These are phyloP conservation scores for Neonectria sp. DNA, from an alignment of 2,329 filamentous ascomycete genomes.

Conservation along the genomic window DNA sequence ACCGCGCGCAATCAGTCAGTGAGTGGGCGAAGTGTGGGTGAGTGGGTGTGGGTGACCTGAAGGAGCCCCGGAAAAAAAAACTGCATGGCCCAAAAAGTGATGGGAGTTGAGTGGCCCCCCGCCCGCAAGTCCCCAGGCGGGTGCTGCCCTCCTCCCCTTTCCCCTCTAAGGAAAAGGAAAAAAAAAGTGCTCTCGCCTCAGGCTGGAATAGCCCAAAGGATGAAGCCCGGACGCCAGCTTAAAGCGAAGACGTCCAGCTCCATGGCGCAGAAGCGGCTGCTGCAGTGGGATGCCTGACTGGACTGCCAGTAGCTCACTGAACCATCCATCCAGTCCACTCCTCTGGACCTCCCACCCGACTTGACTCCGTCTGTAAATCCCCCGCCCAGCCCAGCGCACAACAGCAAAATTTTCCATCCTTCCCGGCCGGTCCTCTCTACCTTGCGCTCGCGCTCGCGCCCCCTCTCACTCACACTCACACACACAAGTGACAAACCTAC, in stretches of 20 bases:
- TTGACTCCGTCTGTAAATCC: slow-evolving; percentile 9
- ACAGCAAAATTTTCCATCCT: slow-evolving; percentile 13
- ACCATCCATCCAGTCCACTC: slow-evolving; percentile 1
- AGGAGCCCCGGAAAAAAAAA: slow-evolving; percentile 37
- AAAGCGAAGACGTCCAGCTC: no score
- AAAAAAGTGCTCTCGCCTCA: neutral
- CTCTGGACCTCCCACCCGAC: slow-evolving; percentile 13
- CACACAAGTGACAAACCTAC: neutral
- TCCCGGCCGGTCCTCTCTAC: no score
- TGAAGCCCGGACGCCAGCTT: neutral
- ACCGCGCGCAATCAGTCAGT: slow-evolving; percentile 52
- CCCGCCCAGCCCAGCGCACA: slow-evolving; percentile 19
- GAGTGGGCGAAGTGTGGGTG: slow-evolving; percentile 9
- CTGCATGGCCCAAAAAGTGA: slow-evolving; percentile 23
- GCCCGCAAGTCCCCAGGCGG: slow-evolving; percentile 10
- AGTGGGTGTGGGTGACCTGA: slow-evolving; percentile 32
- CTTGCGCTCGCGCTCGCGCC: neutral
- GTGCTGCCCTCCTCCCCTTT: slow-evolving; percentile 19
- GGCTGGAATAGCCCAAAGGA: neutral
- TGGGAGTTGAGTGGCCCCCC: slow-evolving; percentile 21
- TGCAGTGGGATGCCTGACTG: slow-evolving; percentile 12
- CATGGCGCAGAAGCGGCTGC: slow-evolving; percentile 14
- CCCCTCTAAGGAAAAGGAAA: slow-evolving; percentile 5
- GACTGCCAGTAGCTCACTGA: slow-evolving; percentile 16
- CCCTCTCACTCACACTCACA: neutral